Conservation (phyloP, 1,139 yeast species). For the Pichia sp. region DNA sequence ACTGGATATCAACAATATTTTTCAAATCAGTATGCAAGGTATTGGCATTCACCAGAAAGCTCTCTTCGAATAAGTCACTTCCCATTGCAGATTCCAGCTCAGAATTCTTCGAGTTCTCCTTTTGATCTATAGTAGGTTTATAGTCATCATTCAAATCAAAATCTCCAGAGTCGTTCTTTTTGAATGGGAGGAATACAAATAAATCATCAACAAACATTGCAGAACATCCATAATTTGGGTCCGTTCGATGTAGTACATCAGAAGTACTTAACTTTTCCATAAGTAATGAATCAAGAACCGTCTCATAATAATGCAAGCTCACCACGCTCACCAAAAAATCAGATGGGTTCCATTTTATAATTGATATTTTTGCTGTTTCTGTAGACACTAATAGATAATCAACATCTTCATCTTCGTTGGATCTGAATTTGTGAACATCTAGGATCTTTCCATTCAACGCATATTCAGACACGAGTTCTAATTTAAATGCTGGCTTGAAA, state of each 20-base stretch:
- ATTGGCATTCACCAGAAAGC: conserved; percentile 56
- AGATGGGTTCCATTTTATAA: conserved; percentile 65
- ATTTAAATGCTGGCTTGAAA: conserved; percentile 28
- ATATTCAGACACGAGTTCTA: conserved; percentile 61
- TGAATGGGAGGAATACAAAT: conserved; percentile 71
- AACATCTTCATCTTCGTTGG: conserved; percentile 35
- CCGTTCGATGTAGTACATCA: conserved; percentile 53
- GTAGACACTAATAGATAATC: conserved; percentile 70
- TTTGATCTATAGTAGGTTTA: conserved; percentile 14
- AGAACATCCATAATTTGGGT: conserved; percentile 60
- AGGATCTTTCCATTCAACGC: conserved; percentile 67
- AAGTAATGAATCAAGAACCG: conserved; percentile 51
- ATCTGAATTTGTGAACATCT: conserved; percentile 49
- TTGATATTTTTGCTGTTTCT: conserved; percentile 70
- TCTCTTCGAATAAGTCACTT: conserved; percentile 39
- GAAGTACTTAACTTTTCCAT: conserved; percentile 42
- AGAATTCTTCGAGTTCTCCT: conserved; percentile 4
- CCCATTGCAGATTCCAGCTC: conserved; percentile 36
- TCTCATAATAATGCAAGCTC: conserved; percentile 85
- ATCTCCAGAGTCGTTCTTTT: conserved; percentile 42
- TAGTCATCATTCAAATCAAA: conserved; percentile 36
- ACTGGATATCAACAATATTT: conserved; percentile 62
- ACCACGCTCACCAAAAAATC: conserved; percentile 56
- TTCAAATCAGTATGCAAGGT: conserved; percentile 57
- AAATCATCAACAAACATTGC: conserved; percentile 67